Percentiles rank a stretch among this genome's conserved stretches.
phyloP scores from a whole-genome alignment of 345 rosid species.

The Salix koriyanagi region DNA sequence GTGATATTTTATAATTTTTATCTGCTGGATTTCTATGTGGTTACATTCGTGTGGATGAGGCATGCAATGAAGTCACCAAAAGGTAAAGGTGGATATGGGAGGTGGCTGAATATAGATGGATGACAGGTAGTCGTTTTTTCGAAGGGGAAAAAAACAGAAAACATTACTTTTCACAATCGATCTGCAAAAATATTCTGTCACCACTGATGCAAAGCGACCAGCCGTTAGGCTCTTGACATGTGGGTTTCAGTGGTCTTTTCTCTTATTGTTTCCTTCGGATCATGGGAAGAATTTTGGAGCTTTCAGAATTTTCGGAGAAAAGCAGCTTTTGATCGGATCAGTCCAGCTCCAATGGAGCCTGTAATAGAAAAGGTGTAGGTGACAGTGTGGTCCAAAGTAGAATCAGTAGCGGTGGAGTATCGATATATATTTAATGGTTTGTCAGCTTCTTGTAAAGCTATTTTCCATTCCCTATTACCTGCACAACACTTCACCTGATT shows the following conservation, averaged over 20 bases:
- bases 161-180: not conserved
- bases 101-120: not conserved
- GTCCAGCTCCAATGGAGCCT: not conserved
- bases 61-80: not conserved
- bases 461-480: not conserved
- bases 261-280: not conserved
- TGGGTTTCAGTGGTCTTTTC: not conserved
- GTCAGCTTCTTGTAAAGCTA: not conserved
- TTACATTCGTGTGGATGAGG: not conserved
- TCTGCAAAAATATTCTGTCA: not conserved
- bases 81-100: not conserved
- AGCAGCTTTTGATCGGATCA: not conserved
- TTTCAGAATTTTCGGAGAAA: not conserved
- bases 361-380: not conserved
- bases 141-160: no score
- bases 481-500: not conserved
- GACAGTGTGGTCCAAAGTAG: not conserved
- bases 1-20: not conserved
- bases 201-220: not conserved
- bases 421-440: not conserved
- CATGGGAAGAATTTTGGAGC: not conserved
- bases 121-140: not conserved
- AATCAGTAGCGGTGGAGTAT: not conserved
- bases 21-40: not conserved
- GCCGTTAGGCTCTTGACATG: not conserved